Conservation (phyloP, 2,329 filamentous ascomycete species). For the Leptographium radiaticola region DNA sequence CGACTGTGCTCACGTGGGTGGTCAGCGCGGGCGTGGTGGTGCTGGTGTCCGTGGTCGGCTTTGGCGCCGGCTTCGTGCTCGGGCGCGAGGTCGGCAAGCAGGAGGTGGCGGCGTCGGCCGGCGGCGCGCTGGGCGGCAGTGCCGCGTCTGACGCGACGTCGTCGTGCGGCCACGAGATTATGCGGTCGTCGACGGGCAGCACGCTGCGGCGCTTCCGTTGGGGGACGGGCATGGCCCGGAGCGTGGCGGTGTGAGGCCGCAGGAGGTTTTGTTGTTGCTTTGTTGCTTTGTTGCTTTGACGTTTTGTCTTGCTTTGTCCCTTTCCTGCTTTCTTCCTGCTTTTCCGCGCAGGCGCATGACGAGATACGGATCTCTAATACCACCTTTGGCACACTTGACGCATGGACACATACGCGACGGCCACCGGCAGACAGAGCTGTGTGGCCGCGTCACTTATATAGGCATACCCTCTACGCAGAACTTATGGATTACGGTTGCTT, state of each 20-base stretch:
- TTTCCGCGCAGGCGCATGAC: neutral
- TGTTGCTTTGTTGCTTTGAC: neutral
- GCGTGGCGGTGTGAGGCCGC: slow-evolving; percentile 28
- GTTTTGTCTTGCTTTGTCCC: neutral
- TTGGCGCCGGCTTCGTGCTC: slow-evolving; percentile 50
- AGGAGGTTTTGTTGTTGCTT: neutral
- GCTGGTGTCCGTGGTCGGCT: slow-evolving; percentile 54
- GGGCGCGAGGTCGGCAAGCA: slow-evolving; percentile 53
- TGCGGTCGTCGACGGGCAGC: slow-evolving; percentile 32
- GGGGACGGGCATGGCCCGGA: slow-evolving; percentile 35
- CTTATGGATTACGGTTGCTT: neutral
- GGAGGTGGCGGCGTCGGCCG: slow-evolving; percentile 31
- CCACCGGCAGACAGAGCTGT: neutral
- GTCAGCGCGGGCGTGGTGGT: slow-evolving; percentile 55
- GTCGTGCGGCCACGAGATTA: slow-evolving; percentile 38
- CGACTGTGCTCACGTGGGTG: slow-evolving; percentile 51
- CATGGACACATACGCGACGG: neutral
- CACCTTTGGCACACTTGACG: neutral
- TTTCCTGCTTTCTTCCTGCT: neutral
- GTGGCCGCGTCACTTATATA: neutral
- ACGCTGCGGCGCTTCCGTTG: slow-evolving; percentile 41
- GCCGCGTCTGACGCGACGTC: slow-evolving; percentile 29
- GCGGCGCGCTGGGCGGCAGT: slow-evolving; percentile 28
- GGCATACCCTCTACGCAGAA: neutral
- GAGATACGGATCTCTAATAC: neutral